These are phyloP conservation scores for Chrysosphaeria jannelii DNA, from an alignment of 2,329 filamentous ascomycete species.

Conservation along the genomic window DNA sequence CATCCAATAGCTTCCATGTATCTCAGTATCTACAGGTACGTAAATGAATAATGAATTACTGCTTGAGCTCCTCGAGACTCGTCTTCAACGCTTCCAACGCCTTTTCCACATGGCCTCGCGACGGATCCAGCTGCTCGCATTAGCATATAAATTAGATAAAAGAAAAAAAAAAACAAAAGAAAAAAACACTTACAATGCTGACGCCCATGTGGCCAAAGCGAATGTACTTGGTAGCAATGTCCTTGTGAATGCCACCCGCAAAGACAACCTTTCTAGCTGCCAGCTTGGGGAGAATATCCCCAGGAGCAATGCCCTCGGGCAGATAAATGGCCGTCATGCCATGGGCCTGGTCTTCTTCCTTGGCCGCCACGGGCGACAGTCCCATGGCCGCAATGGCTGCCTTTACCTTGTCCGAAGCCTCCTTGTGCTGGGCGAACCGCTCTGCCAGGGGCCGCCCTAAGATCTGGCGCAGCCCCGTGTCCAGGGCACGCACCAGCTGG, in stretches of 20 bases:
- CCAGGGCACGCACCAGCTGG: constrained; percentile 72
- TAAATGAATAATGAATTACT: no score
- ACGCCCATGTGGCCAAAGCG: constrained; percentile 97
- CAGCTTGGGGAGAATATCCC: constrained; percentile 62
- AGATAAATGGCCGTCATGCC: constrained; percentile 96
- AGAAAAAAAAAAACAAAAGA: not conserved
- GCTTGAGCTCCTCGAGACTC: no score
- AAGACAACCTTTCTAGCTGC: constrained; percentile 75
- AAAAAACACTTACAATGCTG: constrained; percentile 33
- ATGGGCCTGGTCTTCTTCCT: constrained; percentile 76
- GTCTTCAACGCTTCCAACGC: constrained; percentile 53
- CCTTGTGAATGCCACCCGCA: constrained; percentile 84
- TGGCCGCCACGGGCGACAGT: constrained; percentile 57
- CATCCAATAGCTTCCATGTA: no score
- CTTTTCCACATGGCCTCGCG: constrained; percentile 53
- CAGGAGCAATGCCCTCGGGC: constrained; percentile 50
- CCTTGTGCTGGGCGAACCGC: constrained; percentile 55
- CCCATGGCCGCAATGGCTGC: constrained; percentile 45
- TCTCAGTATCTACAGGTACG: no score
- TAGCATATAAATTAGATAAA: constrained; percentile 1
- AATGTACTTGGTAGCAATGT: constrained; percentile 79
- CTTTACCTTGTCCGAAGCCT: constrained; percentile 64
- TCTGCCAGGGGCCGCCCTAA: constrained; percentile 50
- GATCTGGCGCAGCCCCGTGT: constrained; percentile 70
- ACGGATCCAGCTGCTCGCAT: constrained; percentile 31